These are phyloP conservation scores for Daedaleopsis sinensis DNA, from an alignment of 768 basidiomycete species.

Conservation along the genomic window DNA sequence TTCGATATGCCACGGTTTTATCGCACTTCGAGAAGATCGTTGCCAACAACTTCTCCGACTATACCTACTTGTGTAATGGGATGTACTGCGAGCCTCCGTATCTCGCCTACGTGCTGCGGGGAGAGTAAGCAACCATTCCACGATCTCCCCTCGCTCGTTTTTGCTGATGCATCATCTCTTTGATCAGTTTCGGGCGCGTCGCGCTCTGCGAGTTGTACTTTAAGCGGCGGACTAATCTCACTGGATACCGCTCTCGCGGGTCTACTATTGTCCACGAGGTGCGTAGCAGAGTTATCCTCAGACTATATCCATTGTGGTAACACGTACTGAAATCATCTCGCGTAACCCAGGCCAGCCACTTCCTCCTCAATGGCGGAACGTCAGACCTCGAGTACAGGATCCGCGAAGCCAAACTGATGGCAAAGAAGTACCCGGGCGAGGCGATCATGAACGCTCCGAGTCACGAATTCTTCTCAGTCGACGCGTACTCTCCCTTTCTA, in stretches of 20 bases:
- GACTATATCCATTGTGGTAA: background rate
- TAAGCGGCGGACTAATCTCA: slow-evolving; percentile 7
- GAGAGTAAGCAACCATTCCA: too few species aligned
- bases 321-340: too few species aligned
- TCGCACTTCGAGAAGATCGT: slow-evolving; percentile 8
- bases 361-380: slow-evolving; percentile 42
- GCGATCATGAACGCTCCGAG: slow-evolving; percentile 44
- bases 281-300: background rate
- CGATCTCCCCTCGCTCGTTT: too few species aligned
- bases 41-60: slow-evolving; percentile 15
- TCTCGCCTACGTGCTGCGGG: too few species aligned
- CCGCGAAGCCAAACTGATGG: slow-evolving; percentile 39
- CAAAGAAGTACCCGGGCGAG: slow-evolving; percentile 36
- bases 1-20: background rate
- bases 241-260: slow-evolving; percentile 47
- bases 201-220: too few species aligned
- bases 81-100: slow-evolving; percentile 14
- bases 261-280: slow-evolving; percentile 18
- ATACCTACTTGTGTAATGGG: slow-evolving; percentile 35
- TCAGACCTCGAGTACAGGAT: slow-evolving; percentile 47
- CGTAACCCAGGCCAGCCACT: slow-evolving; percentile 38
- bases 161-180: too few species aligned
- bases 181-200: too few species aligned
- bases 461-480: slow-evolving; percentile 34
- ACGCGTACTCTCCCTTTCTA: background rate